phyloP scores from a whole-genome alignment of 176 grass and related monocot genomes.

The Eremochloa ophiuroides region DNA sequence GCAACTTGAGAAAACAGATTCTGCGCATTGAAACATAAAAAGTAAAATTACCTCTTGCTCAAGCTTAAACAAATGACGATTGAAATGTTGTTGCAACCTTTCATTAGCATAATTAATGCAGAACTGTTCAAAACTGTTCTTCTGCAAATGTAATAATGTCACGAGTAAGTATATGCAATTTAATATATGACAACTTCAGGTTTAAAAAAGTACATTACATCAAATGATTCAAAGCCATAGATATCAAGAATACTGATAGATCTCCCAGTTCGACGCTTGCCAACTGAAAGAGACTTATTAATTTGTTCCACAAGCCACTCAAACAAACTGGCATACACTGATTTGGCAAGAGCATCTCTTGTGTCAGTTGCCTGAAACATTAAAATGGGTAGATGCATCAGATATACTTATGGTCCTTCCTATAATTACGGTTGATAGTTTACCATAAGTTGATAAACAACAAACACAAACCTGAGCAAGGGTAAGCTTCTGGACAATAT shows the following conservation, averaged over 20 bases:
- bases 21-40: slow-evolving; percentile 21
- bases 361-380: slow-evolving; percentile 78
- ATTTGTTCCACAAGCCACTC: slow-evolving; percentile 98
- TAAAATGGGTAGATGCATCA: slow-evolving; percentile 20
- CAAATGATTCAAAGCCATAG: slow-evolving; percentile 97
- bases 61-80: slow-evolving; percentile 96
- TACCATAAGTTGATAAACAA: slow-evolving; percentile 26
- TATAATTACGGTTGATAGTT: slow-evolving; percentile 4
- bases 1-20: not conserved
- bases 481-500: slow-evolving; percentile 96
- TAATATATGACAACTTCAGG: slow-evolving; percentile 13
- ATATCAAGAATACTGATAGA: slow-evolving; percentile 99
- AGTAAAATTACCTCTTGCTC: slow-evolving; percentile 76
- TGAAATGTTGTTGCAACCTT: slow-evolving; percentile 98
- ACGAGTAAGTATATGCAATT: slow-evolving; percentile 31
- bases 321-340: slow-evolving; percentile 93
- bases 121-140: slow-evolving; percentile 98
- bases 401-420: slow-evolving; percentile 5
- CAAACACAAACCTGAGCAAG: slow-evolving; percentile 91
- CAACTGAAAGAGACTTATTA: slow-evolving; percentile 86
- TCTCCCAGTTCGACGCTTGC: slow-evolving; percentile 83
- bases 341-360: slow-evolving; percentile 94
- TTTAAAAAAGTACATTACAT: slow-evolving; percentile 52
- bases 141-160: slow-evolving; percentile 40
- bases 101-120: slow-evolving; percentile 99